phyloP scores from a whole-genome alignment of 495 filamentous ascomycete species.

The Neurospora sp. region DNA sequence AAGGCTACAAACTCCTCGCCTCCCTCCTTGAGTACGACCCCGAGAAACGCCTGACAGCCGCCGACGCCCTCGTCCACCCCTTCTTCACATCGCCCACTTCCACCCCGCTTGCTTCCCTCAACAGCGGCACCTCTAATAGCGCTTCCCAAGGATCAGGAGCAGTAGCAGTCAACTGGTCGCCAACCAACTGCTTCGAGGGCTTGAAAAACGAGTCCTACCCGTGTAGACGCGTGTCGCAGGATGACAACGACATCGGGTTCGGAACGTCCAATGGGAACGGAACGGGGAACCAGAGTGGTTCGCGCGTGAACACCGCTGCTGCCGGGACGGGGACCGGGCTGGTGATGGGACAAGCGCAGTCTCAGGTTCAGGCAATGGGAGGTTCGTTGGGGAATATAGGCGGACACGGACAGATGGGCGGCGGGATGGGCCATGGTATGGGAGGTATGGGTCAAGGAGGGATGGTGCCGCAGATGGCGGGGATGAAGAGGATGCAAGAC shows the following conservation, averaged over 20 bases:
- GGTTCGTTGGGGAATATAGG: neutral
- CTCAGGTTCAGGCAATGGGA: neutral
- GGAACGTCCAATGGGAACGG: slow-evolving; percentile 75
- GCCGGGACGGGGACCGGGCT: neutral
- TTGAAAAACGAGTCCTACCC: slow-evolving; percentile 72
- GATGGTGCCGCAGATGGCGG: neutral
- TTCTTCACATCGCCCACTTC: slow-evolving; percentile 53
- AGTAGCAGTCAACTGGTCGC: slow-evolving; percentile 44
- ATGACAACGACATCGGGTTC: slow-evolving; percentile 87
- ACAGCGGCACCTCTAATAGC: neutral
- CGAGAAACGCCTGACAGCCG: slow-evolving; percentile 73
- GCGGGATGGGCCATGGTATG: neutral
- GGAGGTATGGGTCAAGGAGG: neutral
- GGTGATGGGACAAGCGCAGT: neutral
- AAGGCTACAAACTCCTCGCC: slow-evolving; percentile 72
- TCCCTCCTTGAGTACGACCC: slow-evolving; percentile 89
- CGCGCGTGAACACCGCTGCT: slow-evolving; percentile 46
- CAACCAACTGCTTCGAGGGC: slow-evolving; percentile 82
- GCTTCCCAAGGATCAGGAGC: neutral
- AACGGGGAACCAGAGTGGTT: slow-evolving; percentile 59
- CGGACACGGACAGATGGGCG: neutral
- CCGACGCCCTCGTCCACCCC: slow-evolving; percentile 72
- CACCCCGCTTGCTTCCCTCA: neutral
- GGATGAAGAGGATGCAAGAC: neutral
- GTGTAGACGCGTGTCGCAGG: slow-evolving; percentile 76